These are phyloP conservation scores for Opeltia flavorubescens DNA, from an alignment of 495 filamentous ascomycete genomes.

Conservation along the genomic window DNA sequence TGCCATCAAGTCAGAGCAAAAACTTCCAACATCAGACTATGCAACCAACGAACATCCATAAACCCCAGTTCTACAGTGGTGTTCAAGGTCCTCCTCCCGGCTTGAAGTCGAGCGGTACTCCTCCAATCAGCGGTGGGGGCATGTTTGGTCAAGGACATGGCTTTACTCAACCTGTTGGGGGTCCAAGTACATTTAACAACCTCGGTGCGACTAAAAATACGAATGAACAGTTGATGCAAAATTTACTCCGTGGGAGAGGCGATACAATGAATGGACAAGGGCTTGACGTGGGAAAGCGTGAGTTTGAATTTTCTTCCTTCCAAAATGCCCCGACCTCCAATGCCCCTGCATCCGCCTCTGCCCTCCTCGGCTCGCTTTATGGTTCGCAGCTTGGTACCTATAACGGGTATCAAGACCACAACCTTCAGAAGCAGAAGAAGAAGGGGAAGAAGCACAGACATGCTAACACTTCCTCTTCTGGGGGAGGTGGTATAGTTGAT, in stretches of 20 bases:
- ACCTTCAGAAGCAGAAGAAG: slow-evolving; percentile 91
- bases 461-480: slow-evolving; percentile 99
- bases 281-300: slow-evolving; percentile 85
- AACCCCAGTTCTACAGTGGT: slow-evolving; percentile 34
- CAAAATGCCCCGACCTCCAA: slow-evolving; percentile 74
- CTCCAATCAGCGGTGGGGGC: slow-evolving; percentile 62
- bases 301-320: slow-evolving; percentile 72
- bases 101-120: slow-evolving; percentile 84
- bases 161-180: slow-evolving; percentile 46
- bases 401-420: slow-evolving; percentile 75
- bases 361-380: slow-evolving; percentile 80
- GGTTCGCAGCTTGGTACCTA: slow-evolving; percentile 68
- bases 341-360: slow-evolving; percentile 77
- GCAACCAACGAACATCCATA: slow-evolving; percentile 27
- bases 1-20: slow-evolving; percentile 54
- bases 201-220: slow-evolving; percentile 52
- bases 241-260: slow-evolving; percentile 51
- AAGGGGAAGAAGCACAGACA: slow-evolving; percentile 99
- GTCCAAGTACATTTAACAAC: slow-evolving; percentile 54
- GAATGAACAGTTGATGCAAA: slow-evolving; percentile 65
- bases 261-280: slow-evolving; percentile 41
- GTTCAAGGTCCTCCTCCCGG: slow-evolving; percentile 91
- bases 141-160: slow-evolving; percentile 69
- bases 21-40: slow-evolving; percentile 43
- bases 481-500: slow-evolving; percentile 95